Evolutionary conservation across 441 rosid species (phyloP).

Genomic region (Geranium incanum): DNA sequence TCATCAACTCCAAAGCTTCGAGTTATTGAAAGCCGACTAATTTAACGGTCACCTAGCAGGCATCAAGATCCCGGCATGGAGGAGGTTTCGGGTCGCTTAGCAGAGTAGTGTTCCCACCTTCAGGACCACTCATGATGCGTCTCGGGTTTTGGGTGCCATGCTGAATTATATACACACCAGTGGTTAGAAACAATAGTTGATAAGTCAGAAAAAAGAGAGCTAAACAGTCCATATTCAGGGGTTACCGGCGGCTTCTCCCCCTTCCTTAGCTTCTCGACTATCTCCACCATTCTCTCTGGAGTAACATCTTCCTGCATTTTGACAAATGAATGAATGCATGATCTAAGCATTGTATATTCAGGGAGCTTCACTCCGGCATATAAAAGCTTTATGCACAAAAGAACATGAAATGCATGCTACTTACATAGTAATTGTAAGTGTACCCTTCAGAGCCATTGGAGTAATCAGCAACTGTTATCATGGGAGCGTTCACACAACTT

Average conservation of each 20-base stretch:
- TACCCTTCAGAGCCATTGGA: constrained; percentile 96
- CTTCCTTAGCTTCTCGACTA: constrained; percentile 74
- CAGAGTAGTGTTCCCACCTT: constrained; percentile 85
- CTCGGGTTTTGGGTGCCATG: constrained; percentile 91
- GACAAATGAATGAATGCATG: constrained; percentile 14
- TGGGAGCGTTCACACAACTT: constrained; percentile 96
- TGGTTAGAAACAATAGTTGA: not conserved
- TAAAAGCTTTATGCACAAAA: not conserved
- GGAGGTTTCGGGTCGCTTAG: constrained; percentile 80
- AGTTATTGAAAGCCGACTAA: constrained; percentile 35
- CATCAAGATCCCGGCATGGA: constrained; percentile 87
- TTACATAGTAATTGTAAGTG: constrained; percentile 78
- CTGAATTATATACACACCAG: constrained; percentile 32
- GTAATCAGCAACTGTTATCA: constrained; percentile 98
- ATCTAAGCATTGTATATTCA: constrained; percentile 7
- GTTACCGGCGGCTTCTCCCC: constrained; percentile 91
- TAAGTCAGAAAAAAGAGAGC: not conserved
- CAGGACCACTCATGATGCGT: constrained; percentile 78
- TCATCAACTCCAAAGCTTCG: constrained; percentile 30
- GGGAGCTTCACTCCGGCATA: not conserved
- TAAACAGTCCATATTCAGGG: not conserved
- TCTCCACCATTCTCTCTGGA: constrained; percentile 82
- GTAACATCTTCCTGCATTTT: constrained; percentile 84
- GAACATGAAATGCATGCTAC: constrained; percentile 22
- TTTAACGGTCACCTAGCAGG: constrained; percentile 42